Conservation (phyloP, 1,284 basidiomycete genomes). For the Cryptococcus sp. region DNA sequence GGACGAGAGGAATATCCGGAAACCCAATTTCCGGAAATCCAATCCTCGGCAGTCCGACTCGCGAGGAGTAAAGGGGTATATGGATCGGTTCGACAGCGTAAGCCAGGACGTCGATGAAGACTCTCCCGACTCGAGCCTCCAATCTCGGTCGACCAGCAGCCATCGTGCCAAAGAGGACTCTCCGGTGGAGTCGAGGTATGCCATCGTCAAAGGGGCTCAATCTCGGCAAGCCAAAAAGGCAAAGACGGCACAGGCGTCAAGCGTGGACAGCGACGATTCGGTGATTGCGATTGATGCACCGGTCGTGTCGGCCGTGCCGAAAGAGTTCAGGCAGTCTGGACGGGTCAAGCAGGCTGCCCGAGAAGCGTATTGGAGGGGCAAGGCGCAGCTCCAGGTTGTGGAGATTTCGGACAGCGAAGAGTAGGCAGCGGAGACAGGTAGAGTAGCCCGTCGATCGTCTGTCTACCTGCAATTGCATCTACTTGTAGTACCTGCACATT, state of each 20-base stretch:
- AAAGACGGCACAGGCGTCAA: not conserved
- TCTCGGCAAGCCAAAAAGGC: not conserved
- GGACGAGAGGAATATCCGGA: conserved; percentile 9
- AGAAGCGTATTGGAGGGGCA: conserved; percentile 14
- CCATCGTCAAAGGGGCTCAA: conserved; percentile 4
- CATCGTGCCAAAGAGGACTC: not conserved
- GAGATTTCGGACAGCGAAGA: conserved; percentile 1
- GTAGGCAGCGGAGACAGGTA: not conserved
- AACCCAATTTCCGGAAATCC: conserved; percentile 9
- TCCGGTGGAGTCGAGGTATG: conserved; percentile 3
- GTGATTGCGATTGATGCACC: conserved; percentile 1
- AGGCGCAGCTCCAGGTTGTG: not conserved
- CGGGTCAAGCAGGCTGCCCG: not conserved
- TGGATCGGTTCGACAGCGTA: conserved; percentile 6
- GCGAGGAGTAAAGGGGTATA: conserved; percentile 2
- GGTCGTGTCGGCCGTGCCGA: too few species aligned
- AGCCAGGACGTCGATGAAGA: conserved; percentile 3
- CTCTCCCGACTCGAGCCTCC: conserved; percentile 1
- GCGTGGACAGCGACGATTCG: conserved; percentile 2
- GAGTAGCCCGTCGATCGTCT: not conserved
- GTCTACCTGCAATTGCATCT: not conserved
- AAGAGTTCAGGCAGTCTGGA: not conserved
- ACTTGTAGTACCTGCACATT: too few species aligned
- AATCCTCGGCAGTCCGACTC: conserved; percentile 3
- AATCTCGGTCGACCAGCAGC: not conserved